Percentiles rank a stretch among this genome's conserved stretches.
Conservation (phyloP, 805 yeast genomes). For the Candida morakotiae region DNA sequence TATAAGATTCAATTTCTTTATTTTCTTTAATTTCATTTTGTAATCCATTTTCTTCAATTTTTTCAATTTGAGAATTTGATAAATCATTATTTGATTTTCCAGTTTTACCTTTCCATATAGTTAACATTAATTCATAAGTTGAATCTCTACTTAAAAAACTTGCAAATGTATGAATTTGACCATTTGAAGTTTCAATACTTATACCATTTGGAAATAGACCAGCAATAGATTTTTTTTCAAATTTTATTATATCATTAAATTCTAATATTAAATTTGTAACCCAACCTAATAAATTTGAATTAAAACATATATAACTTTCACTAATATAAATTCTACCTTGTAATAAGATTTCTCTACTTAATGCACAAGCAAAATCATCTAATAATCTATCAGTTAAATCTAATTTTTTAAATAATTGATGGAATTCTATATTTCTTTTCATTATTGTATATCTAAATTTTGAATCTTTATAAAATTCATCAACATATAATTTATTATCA, state of each 20-base stretch:
- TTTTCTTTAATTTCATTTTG: constrained; percentile 13
- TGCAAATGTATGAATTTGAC: constrained; percentile 73
- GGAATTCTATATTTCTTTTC: constrained; percentile 70
- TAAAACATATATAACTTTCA: constrained; percentile 76
- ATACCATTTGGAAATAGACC: constrained; percentile 92
- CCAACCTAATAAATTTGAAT: constrained; percentile 87
- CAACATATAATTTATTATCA: constrained; percentile 49
- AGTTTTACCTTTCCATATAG: constrained; percentile 58
- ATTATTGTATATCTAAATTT: constrained; percentile 60
- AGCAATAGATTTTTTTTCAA: constrained; percentile 82
- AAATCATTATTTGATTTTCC: constrained; percentile 27
- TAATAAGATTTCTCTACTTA: constrained; percentile 77
- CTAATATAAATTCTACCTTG: constrained; percentile 87
- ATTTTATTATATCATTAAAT: constrained; percentile 60
- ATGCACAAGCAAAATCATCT: constrained; percentile 88
- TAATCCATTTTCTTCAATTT: constrained; percentile 12
- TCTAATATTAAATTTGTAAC: constrained; percentile 75
- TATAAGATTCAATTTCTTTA: constrained; percentile 23
- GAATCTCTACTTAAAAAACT: constrained; percentile 81
- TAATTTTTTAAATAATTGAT: constrained; percentile 62
- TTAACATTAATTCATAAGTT: constrained; percentile 64
- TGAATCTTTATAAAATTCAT: constrained; percentile 56
- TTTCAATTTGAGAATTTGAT: constrained; percentile 40
- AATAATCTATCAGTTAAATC: constrained; percentile 68
- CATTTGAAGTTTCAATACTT: constrained; percentile 53